Percentiles rank a stretch among this genome's conserved stretches.
Evolutionary conservation across 495 filamentous ascomycete species (phyloP).

Genomic region (Neurospora pannonica): DNA sequence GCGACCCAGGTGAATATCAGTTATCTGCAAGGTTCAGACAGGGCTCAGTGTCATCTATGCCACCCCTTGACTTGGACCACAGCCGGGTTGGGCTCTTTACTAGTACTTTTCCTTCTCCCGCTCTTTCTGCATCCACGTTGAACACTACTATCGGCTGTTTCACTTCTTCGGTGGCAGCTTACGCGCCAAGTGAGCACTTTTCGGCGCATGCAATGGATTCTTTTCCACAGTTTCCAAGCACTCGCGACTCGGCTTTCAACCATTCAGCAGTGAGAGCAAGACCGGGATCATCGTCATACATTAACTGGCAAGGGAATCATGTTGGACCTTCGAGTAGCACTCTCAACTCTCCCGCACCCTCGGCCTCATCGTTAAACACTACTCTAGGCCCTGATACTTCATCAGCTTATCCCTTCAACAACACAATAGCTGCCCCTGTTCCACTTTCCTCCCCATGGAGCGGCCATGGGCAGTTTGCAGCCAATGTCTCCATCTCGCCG

Average conservation of each 20-base stretch:
- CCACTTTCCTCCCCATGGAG: background rate
- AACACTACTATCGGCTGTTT: background rate
- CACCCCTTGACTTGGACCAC: background rate
- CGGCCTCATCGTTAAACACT: background rate
- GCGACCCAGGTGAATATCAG: background rate
- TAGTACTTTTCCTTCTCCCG: background rate
- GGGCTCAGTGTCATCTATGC: background rate
- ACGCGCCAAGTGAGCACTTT: background rate
- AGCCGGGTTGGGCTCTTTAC: background rate
- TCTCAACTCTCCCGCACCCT: background rate
- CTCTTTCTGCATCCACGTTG: background rate
- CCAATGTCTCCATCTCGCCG: background rate
- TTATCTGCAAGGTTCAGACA: background rate
- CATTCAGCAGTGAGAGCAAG: background rate
- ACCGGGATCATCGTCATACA: background rate
- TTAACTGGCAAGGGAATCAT: background rate
- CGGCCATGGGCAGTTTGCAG: background rate
- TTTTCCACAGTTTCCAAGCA: background rate
- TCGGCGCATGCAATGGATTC: background rate
- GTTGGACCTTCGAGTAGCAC: background rate
- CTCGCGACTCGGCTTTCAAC: background rate
- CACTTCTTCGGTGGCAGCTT: background rate
- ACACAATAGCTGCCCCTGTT: background rate
- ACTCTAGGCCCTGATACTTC: background rate
- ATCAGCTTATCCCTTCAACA: background rate